phyloP scores from a whole-genome alignment of 805 yeast species.

The Nakazawaea ernobii region DNA sequence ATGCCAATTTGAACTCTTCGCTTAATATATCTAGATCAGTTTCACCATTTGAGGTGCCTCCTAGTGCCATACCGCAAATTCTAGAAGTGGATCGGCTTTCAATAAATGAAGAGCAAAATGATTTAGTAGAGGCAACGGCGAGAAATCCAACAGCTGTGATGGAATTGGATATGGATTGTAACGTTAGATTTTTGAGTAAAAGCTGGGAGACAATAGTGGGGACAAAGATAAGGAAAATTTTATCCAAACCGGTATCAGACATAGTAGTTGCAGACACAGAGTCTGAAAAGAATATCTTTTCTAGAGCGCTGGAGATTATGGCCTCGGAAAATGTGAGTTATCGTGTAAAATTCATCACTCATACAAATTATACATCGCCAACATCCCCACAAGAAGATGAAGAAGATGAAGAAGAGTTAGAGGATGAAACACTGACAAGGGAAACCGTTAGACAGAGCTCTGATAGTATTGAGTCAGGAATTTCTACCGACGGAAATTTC shows the following conservation, averaged over 20 bases:
- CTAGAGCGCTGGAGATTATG: constrained; percentile 68
- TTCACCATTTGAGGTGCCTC: constrained; percentile 7
- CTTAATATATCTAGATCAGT: constrained; percentile 3
- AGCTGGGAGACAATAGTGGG: constrained; percentile 81
- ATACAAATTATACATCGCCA: constrained; percentile 26
- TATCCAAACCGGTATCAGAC: constrained; percentile 50
- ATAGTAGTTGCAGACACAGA: constrained; percentile 57
- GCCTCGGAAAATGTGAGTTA: constrained; percentile 68
- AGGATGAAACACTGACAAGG: neutral
- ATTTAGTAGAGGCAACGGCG: constrained; percentile 58
- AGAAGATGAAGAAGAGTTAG: constrained; percentile 4
- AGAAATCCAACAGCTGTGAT: constrained; percentile 71
- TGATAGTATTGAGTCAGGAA: constrained; percentile 22
- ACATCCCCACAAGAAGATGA: constrained; percentile 16
- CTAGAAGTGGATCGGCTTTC: constrained; percentile 8
- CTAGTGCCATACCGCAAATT: neutral
- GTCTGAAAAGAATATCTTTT: constrained; percentile 62
- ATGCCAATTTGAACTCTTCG: neutral
- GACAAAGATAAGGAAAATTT: constrained; percentile 48
- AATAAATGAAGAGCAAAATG: constrained; percentile 35
- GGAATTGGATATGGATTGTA: constrained; percentile 78
- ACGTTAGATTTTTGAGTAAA: constrained; percentile 65
- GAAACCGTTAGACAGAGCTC: constrained; percentile 13
- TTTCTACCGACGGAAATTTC: constrained; percentile 54
- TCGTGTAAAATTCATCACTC: constrained; percentile 65